Evolutionary conservation across 108 stramenopile species (phyloP), one percentile per base, ranked within the genome.

Genomic region (Seminavis robusta): DNA sequence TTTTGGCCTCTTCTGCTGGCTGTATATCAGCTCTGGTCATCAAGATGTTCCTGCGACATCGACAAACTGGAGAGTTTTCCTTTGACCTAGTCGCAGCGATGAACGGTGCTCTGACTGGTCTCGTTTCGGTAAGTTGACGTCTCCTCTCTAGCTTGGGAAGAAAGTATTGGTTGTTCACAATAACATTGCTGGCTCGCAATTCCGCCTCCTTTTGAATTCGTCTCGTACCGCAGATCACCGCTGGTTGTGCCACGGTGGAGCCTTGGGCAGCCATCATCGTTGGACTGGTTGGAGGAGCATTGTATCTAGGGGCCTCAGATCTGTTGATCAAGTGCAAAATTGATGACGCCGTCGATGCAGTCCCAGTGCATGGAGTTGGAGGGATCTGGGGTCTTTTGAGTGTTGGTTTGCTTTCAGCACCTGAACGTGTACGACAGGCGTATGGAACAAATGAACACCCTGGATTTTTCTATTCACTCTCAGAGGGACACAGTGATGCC

Each of bases 331-430:
- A 70, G 41, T 45, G 86, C 25, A 49, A 72, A 23, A 76, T 96
- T 58, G 95, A 96, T 73, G 95, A 96, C 66, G 92, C 89, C 21
- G 94, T 96, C 3, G 92, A 95, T 72, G 95, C 95, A 24, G 84
- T 94, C 41, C 90, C 95, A 5, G 94, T 96, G 16, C 95, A 96
- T 67, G 71, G 92, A 60, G 60, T 65, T 25, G 65, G 70, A 52
- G 94, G 94, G 0, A 45, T 71, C 8, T 95, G 94, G 94, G 94
- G 94, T 4, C 49, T 88, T 26, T n/a, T 95, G 16, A 71, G 83
- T n/a, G 68, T 75, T 0, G 94, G 90, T 15, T 49, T 95, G 3
- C 84, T 93, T 47, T 79, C 86, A 11, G 57, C 70, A 15, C 71
- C 77, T 15, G 24, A 53, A 6, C 39, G 42, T 16, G 30, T 83